A percentile compares a stretch with the other conserved stretches of the same genome.
Evolutionary conservation across 2,329 filamentous ascomycete species (phyloP).

Genomic region (Paecilomyces formosus): DNA sequence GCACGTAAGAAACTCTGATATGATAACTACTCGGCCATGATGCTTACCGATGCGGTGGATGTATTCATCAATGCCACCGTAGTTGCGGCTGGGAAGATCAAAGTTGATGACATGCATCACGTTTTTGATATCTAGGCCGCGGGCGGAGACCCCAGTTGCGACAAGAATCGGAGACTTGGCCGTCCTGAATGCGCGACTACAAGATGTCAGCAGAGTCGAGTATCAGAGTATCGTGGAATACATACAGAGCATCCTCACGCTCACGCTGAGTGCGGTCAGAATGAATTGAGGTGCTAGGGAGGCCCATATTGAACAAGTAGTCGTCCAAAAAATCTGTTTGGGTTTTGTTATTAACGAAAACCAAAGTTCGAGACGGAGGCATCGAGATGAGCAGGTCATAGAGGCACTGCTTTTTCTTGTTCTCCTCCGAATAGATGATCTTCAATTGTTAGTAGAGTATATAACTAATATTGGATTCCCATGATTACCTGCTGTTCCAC

Average conservation of each 20-base stretch:
- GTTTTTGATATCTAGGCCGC: constrained; percentile 81
- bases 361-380: constrained; percentile 68
- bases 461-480: not conserved
- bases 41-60: constrained; percentile 80
- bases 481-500: constrained; percentile 60
- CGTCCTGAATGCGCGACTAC: constrained; percentile 64
- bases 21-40: not conserved
- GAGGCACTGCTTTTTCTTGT: constrained; percentile 62
- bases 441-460: constrained; percentile 15
- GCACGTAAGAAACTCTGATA: not conserved
- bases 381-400: constrained; percentile 64
- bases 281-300: constrained; percentile 86
- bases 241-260: constrained; percentile 79
- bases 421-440: constrained; percentile 59
- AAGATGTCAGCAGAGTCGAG: constrained; percentile 1
- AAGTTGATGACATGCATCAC: constrained; percentile 92
- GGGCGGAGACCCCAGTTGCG: constrained; percentile 77
- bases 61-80: constrained; percentile 91
- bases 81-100: constrained; percentile 64
- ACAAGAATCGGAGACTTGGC: constrained; percentile 73
- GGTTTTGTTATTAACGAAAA: constrained; percentile 81
- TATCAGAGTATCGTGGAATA: constrained; percentile 7
- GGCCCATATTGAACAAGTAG: constrained; percentile 67
- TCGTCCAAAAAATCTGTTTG: constrained; percentile 81
- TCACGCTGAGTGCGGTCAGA: constrained; percentile 79